Conservation (phyloP, 2,329 filamentous ascomycete genomes). For the Hypoxylon sp. region DNA sequence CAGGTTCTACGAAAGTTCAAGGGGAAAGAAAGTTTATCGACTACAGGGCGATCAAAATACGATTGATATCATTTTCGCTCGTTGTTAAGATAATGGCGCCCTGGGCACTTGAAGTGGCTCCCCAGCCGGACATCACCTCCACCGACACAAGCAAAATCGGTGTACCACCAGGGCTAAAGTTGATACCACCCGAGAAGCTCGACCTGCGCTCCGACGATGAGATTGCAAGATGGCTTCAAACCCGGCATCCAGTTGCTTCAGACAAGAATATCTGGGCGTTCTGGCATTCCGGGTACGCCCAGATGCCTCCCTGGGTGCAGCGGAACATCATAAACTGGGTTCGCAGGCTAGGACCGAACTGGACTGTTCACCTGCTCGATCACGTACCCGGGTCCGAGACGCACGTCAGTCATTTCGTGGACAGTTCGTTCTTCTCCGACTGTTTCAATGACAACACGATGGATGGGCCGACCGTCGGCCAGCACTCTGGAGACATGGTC, state of each 20-base stretch:
- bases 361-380: conserved; percentile 54
- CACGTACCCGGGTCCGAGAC: conserved; percentile 48
- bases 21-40: no score
- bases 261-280: conserved; percentile 56
- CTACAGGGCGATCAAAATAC: no score
- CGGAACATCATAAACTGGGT: conserved; percentile 52
- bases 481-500: conserved; percentile 58
- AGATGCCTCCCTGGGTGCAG: conserved; percentile 48
- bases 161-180: conserved; percentile 37
- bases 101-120: conserved; percentile 20
- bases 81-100: conserved; percentile 36
- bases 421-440: conserved; percentile 49
- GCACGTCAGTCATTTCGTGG: conserved; percentile 49
- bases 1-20: no score
- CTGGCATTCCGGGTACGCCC: conserved; percentile 50
- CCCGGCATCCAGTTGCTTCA: conserved; percentile 45
- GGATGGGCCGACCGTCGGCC: conserved; percentile 53
- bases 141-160: conserved; percentile 15
- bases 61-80: no score
- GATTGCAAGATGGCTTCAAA: conserved; percentile 44
- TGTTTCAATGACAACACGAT: conserved; percentile 54
- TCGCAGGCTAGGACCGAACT: conserved; percentile 47
- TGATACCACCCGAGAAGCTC: conserved; percentile 38
- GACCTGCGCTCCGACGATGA: conserved; percentile 46
- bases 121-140: conserved; percentile 20